Evolutionary conservation across 2,329 filamentous ascomycete genomes (phyloP), one percentile per base, ranked within the genome.

Genomic region (Xylariaceae sp.): DNA sequence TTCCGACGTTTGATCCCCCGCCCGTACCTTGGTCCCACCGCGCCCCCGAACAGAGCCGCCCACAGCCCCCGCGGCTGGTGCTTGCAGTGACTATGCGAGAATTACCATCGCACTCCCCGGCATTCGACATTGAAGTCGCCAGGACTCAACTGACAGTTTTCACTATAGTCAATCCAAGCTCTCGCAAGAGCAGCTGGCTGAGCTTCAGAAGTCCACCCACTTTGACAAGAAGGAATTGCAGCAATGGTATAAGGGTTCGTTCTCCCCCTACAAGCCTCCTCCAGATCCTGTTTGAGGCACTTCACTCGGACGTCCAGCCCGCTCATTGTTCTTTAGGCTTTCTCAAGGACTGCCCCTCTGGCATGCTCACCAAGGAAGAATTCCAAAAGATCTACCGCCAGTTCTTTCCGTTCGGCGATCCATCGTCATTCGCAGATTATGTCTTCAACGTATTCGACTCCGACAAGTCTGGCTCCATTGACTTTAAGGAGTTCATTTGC

Each of bases 301-400:
- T 26, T 49, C 38, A 49, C 33, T 30, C 13, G 19, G 6, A 4
- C 30, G 13, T 17, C 30, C 30, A n/a, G 8, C 30, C n/a, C 18
- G 36, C 17, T 18, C 16, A 22, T 15, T 9, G 2, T 7, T 18
- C 19, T 12, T 11, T 58, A 96, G 91, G 91, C 51, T 97, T 98
- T 72, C 78, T 97, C 48, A 97, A 97, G 74, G 93, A 98, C 69
- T 98, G 93, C 69, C 93, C 93, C 4, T 90, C 87, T 32, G 93
- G 93, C 65, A 95, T 89, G 75, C 85, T 98, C 64, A 93, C 88
- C 60, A 98, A 97, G 71, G 86, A 95, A 62, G 93, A 98, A 68
- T 98, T 98, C 67, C 93, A 97, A 69, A 97, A 97, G 73, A 98
- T 98, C 61, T 98, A 98, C 71, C 88, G 93, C 58, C 93, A 97